A percentile compares a stretch with the other conserved stretches of the same genome.
These are phyloP conservation scores for Ambrosia hybrid DNA, from an alignment of 140 eudicot species.

Conservation along the genomic window DNA sequence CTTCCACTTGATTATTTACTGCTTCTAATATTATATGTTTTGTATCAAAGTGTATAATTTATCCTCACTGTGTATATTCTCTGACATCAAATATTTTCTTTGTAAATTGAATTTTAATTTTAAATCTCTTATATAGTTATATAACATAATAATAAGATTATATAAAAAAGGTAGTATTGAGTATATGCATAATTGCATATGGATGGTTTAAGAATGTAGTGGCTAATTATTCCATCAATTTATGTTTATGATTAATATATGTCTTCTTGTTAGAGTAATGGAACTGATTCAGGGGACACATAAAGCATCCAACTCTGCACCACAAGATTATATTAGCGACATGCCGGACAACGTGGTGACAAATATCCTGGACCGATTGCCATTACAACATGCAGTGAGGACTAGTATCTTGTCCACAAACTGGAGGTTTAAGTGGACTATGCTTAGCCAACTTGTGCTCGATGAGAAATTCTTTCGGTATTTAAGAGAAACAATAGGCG, in stretches of 20 bases:
- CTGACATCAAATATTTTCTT: no score
- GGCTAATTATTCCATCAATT: no score
- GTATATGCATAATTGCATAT: no score
- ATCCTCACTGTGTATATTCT: no score
- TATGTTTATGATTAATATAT: background rate
- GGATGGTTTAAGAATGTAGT: background rate
- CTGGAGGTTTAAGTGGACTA: slow-evolving; percentile 5
- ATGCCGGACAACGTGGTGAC: slow-evolving; percentile 22
- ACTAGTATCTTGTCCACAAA: slow-evolving; percentile 14
- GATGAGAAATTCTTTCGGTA: background rate
- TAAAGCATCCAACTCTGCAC: background rate
- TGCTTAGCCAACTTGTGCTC: slow-evolving; percentile 7
- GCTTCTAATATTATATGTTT: no score
- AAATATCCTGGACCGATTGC: slow-evolving; percentile 19
- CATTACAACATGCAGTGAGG: slow-evolving; percentile 20
- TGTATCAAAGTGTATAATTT: no score
- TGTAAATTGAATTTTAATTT: no score
- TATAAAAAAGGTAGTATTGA: no score
- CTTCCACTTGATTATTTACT: no score
- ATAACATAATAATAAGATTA: no score
- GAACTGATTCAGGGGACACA: background rate
- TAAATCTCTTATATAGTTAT: no score
- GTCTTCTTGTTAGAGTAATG: slow-evolving; percentile 20
- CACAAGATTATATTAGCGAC: slow-evolving; percentile 20
- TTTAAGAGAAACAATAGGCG: background rate